Conservation (phyloP, 805 yeast species). For the Candida andamanensis region DNA sequence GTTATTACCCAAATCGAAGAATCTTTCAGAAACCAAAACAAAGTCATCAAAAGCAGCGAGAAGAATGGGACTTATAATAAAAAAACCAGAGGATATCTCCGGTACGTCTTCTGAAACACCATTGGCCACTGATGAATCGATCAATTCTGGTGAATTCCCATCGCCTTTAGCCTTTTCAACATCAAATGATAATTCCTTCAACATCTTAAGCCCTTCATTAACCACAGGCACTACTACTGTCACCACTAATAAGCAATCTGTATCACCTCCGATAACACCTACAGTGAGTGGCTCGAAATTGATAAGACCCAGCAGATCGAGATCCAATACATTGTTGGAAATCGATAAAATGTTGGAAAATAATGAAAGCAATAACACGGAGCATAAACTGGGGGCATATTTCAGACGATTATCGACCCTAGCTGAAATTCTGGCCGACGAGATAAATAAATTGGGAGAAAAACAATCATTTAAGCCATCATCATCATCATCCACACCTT, state of each 20-base stretch:
- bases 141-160: conserved; percentile 5
- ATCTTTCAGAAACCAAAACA: conserved; percentile 35
- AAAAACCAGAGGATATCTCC: conserved; percentile 26
- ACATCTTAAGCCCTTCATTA: conserved; percentile 11
- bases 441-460: no score
- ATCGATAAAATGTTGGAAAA: conserved; percentile 32
- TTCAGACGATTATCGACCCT: conserved; percentile 61
- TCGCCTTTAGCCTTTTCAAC: conserved; percentile 13
- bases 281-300: neutral
- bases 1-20: conserved; percentile 22
- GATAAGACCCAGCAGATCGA: conserved; percentile 16
- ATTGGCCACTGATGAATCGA: conserved; percentile 1
- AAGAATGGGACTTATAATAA: conserved; percentile 70
- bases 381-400: conserved; percentile 55
- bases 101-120: conserved; percentile 4
- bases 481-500: conserved; percentile 4
- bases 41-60: conserved; percentile 64
- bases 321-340: conserved; percentile 34
- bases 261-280: conserved; percentile 1
- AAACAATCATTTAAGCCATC: neutral
- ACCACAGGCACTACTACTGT: conserved; percentile 14
- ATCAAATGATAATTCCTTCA: conserved; percentile 13
- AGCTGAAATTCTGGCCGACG: conserved; percentile 42
- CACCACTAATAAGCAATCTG: conserved; percentile 8
- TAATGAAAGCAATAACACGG: conserved; percentile 36